Conservation (phyloP, 179 eudicot species). For the Gypsophila paniculata region DNA sequence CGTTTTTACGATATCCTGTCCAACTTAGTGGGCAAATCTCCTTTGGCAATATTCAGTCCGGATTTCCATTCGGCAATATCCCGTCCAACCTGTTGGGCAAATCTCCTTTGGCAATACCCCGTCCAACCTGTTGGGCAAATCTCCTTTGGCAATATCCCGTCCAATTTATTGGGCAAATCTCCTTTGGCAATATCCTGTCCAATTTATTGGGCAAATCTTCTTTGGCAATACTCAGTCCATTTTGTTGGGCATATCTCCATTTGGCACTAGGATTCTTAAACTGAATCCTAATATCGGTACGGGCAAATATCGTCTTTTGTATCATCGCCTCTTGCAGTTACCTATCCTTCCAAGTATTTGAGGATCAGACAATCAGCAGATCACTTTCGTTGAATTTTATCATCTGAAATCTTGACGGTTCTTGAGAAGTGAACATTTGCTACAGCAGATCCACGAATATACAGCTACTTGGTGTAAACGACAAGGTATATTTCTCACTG, state of each 20-base stretch:
- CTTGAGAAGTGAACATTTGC: not conserved
- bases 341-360: conserved; percentile 25
- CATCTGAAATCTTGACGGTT: conserved; percentile 9
- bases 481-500: conserved; percentile 13
- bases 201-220: conserved; percentile 27
- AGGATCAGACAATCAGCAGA: conserved; percentile 6
- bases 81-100: conserved; percentile 30
- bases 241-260: conserved; percentile 29
- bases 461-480: not conserved
- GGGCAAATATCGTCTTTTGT: conserved; percentile 84
- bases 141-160: conserved; percentile 65
- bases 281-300: conserved; percentile 21
- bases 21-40: conserved; percentile 28
- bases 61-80: conserved; percentile 25
- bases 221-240: conserved; percentile 26
- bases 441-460: not conserved
- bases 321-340: conserved; percentile 47
- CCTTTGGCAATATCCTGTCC: conserved; percentile 26
- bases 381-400: conserved; percentile 2
- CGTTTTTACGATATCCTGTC: conserved; percentile 33
- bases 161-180: conserved; percentile 21
- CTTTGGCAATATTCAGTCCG: conserved; percentile 31
- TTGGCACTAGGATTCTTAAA: conserved; percentile 20
- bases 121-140: conserved; percentile 28
- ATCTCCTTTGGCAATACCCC: conserved; percentile 22